Evolutionary conservation across 2,329 filamentous ascomycete genomes (phyloP), one percentile per base, ranked within the genome.

Genomic region (Neofusicoccum umdonicola): DNA sequence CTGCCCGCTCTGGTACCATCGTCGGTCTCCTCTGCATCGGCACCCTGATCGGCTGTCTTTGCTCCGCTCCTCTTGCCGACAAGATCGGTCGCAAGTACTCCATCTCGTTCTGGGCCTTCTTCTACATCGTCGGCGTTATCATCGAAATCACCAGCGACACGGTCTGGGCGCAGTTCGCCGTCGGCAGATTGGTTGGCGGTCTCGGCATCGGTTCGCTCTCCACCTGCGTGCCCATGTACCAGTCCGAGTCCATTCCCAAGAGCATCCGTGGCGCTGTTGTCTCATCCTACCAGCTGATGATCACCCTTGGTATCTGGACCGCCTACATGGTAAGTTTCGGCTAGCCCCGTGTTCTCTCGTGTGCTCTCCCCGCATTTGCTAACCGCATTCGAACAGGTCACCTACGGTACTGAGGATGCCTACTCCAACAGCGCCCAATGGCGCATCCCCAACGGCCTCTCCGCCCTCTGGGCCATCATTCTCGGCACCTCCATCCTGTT

Each of bases 201-300:
- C 67, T 81, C 8, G 79, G 79, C 50, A 77, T 81, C 42, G 79
- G 79, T 39, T 73, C 75, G n/a, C 71, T 81, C 17, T 79, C 77
- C 8, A 84, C 89, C 39, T 81, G 86, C 41, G 86, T 89, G 2
- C 87, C 88, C 65, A 87, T 90, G 82, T 89, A 87, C 75, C 87
- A 90, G 75, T 85, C 85, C 45, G 88, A 90, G 72, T 86, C 82
- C 61, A 82, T 85, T 1, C 88, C 88, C 3, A 81, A 82, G 17
- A 82, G 86, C 69, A 87, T 89, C 66, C 85, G 87, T 68, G 87
- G 87, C 69, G 83, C 85, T 39, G 83, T 90, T 48, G 85, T 89
- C n/a, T 75, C 78, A 13, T 78, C 75, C 4, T 80, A 80, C 69
- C 78, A 80, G 68, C 75, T 80, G n/a, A 79, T 80, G 74, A 78